These are phyloP conservation scores for Metschnikowia drakensbergensis DNA, from an alignment of 805 yeast genomes.

Conservation along the genomic window DNA sequence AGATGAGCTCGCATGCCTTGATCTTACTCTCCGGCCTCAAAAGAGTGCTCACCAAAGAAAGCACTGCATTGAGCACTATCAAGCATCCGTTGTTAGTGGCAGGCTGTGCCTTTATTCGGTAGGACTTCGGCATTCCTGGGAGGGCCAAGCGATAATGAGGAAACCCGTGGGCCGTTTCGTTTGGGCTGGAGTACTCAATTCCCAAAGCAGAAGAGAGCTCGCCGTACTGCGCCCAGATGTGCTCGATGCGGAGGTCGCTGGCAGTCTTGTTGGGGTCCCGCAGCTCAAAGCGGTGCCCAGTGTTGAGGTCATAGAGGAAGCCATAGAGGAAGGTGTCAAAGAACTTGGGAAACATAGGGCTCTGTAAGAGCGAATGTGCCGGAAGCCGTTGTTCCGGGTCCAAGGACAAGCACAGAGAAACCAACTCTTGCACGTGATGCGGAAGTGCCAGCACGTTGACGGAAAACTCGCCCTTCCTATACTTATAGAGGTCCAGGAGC, in stretches of 20 bases:
- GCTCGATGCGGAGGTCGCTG: slow-evolving; percentile 50
- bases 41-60: slow-evolving; percentile 59
- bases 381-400: slow-evolving; percentile 59
- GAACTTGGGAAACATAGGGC: slow-evolving; percentile 56
- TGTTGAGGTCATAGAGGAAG: slow-evolving; percentile 45
- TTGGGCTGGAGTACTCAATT: slow-evolving; percentile 18
- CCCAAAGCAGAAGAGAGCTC: slow-evolving; percentile 30
- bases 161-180: background rate
- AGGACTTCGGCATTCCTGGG: slow-evolving; percentile 47
- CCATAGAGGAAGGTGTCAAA: slow-evolving; percentile 69
- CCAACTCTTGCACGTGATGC: slow-evolving; percentile 51
- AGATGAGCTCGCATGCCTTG: slow-evolving; percentile 70
- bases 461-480: slow-evolving; percentile 59
- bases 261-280: slow-evolving; percentile 22
- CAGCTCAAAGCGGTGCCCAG: slow-evolving; percentile 16
- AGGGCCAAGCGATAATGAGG: slow-evolving; percentile 42
- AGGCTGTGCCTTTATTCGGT: slow-evolving; percentile 36
- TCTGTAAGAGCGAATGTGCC: slow-evolving; percentile 53
- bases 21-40: slow-evolving; percentile 56
- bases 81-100: slow-evolving; percentile 20
- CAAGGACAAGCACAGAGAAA: slow-evolving; percentile 58
- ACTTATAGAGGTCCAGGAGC: slow-evolving; percentile 81
- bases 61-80: slow-evolving; percentile 53
- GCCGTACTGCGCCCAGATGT: slow-evolving; percentile 57
- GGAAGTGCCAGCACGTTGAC: slow-evolving; percentile 61